These are phyloP conservation scores for Pistacia vera DNA, from an alignment of 345 rosid species.

Conservation along the genomic window DNA sequence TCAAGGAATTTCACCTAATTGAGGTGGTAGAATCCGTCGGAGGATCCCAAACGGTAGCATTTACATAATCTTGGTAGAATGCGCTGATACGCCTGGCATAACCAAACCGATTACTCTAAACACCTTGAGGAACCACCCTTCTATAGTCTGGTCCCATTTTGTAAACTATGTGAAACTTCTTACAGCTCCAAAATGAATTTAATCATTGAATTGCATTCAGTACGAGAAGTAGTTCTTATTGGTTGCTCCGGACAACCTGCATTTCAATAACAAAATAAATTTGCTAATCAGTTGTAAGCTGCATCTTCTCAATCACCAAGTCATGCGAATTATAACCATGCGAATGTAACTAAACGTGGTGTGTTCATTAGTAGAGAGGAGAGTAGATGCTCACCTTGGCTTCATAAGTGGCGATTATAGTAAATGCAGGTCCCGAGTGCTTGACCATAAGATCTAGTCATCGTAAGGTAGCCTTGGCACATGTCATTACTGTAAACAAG, in stretches of 20 bases:
- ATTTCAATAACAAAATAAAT: not conserved
- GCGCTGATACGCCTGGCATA: not conserved
- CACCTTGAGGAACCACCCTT: constrained; percentile 11
- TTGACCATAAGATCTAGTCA: constrained; percentile 62
- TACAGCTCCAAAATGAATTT: constrained; percentile 48
- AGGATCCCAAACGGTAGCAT: constrained; percentile 11
- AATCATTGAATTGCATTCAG: constrained; percentile 25
- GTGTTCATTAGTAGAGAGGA: not conserved
- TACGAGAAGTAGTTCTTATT: constrained; percentile 54
- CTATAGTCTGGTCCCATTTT: constrained; percentile 24
- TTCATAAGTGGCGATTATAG: constrained; percentile 48
- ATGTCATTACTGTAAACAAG: constrained; percentile 71
- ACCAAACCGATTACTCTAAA: constrained; percentile 10
- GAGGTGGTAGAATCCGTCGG: not conserved
- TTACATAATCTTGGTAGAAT: constrained; percentile 12
- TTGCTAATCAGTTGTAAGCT: not conserved
- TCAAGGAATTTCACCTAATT: not conserved
- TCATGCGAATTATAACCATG: no score
- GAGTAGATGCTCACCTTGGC: constrained; percentile 35
- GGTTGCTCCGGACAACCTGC: constrained; percentile 53
- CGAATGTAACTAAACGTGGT: no score
- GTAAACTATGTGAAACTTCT: constrained; percentile 52
- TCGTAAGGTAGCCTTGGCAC: constrained; percentile 76
- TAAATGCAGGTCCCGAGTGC: constrained; percentile 67
- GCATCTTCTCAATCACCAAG: no score